phyloP scores from a whole-genome alignment of 306 rosid species.

The Prunus mume region DNA sequence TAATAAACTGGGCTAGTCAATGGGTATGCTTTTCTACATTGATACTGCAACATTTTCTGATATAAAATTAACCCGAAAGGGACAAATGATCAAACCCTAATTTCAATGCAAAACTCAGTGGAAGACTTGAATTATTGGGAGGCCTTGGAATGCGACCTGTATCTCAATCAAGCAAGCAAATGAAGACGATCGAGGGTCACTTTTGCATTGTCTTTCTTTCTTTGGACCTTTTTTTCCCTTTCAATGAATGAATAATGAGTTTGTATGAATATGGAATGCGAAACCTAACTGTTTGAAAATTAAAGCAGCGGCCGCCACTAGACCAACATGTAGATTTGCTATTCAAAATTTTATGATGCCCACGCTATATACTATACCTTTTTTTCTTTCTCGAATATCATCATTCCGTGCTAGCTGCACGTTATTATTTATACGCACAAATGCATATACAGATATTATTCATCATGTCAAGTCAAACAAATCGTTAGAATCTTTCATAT shows the following conservation, averaged over 20 bases:
- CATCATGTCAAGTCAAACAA: conserved; percentile 2
- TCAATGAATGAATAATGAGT: background rate
- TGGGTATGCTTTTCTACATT: too few relatives aligned
- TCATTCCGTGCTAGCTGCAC: conserved; percentile 21
- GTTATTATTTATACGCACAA: conserved; percentile 7
- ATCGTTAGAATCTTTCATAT: conserved; percentile 5
- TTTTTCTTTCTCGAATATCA: conserved; percentile 23
- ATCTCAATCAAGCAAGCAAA: background rate
- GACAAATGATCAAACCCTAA: too few relatives aligned
- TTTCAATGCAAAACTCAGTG: too few relatives aligned
- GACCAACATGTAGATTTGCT: conserved; percentile 6
- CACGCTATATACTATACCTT: background rate
- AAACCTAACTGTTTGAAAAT: background rate
- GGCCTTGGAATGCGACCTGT: too few relatives aligned
- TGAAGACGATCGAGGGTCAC: background rate
- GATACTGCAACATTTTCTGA: too few relatives aligned
- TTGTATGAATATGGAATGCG: background rate
- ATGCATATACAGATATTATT: background rate
- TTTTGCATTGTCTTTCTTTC: background rate
- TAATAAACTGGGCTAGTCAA: too few relatives aligned
- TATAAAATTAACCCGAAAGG: too few relatives aligned
- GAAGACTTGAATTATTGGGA: too few relatives aligned
- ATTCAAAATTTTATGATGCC: conserved; percentile 14
- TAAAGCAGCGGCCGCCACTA: conserved; percentile 11
- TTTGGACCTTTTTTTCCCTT: background rate